Base-by-base conservation (phyloP, 768 basidiomycete genomes). In the Tremella fuciformis region DNA sequence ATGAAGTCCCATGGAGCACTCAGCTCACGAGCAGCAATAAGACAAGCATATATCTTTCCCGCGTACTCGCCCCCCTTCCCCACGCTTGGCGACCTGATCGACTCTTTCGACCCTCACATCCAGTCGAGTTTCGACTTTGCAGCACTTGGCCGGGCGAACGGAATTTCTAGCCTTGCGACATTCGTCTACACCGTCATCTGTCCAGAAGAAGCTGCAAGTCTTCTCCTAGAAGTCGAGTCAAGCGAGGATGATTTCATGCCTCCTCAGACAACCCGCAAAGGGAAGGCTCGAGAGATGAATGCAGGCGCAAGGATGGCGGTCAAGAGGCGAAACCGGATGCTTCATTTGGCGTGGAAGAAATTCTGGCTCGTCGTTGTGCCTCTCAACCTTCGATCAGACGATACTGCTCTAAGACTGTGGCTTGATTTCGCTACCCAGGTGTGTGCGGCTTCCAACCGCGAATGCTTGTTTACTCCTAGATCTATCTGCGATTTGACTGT, bases 341-440 rank as follows among this genome's bases (percentile, higher is more conserved):
- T 73, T 4, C 15, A 59, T 15, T 15, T 40, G 42, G 69, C 66
- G 2, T 73, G 71, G 71, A 69, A 67, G 55, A 55, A 49, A 41
- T 73, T 65, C 26, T 73, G 71, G 71, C 11, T 58, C 25, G 56
- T 68, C 7, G 62, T 68, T 2, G 59, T 66, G 1, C 63, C 71
- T 3, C 44, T 22, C 50, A 47, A 58, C 11, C 46, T 58, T 51
- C 55, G 64, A 44, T 40, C 46, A 1, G 62, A 54, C 39, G 57
- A 60, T 16, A 44, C 25, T 34, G 63, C 64, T 13, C 29, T 70
- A 25, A 46, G 50, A 19, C 38, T 73, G 38, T 73, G 71, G 71
- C 37, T 68, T n/a, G 64, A 73, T 38, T 66, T 70, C 46, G 55
- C 71, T 19, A 67, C 68, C 24, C 58, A 66, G 50, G 71, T 73